Evolutionary conservation across 805 yeast genomes (phyloP).

Genomic region (Saccharomycopsis fodiens): DNA sequence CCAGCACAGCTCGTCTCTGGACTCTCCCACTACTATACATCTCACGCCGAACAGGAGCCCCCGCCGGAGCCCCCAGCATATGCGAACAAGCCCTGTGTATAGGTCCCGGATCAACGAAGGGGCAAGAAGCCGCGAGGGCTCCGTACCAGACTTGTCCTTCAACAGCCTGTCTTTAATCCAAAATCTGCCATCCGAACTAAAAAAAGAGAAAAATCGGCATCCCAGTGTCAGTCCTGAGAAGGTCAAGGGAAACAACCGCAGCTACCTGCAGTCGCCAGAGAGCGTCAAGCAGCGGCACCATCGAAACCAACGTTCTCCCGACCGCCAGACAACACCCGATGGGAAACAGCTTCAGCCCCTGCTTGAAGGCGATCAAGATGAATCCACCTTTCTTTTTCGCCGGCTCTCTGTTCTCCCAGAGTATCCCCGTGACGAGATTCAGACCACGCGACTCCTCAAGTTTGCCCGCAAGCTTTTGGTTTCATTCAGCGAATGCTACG

Average conservation of each 20-base stretch:
- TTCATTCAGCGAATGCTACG: constrained; percentile 37
- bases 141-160: not conserved
- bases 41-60: not conserved
- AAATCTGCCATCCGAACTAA: too few relatives aligned
- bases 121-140: not conserved
- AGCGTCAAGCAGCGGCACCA: not conserved
- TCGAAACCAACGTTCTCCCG: not conserved
- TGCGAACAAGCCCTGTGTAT: too few relatives aligned
- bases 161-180: too few relatives aligned
- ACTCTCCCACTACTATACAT: too few relatives aligned
- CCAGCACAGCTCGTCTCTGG: not conserved
- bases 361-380: not conserved
- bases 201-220: too few relatives aligned
- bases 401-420: not conserved
- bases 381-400: not conserved
- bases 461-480: constrained; percentile 38
- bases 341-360: not conserved
- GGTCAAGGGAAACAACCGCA: too few relatives aligned
- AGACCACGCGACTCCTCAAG: constrained; percentile 22
- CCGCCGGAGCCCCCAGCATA: too few relatives aligned
- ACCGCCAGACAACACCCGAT: not conserved
- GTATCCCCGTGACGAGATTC: not conserved
- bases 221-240: too few relatives aligned
- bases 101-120: too few relatives aligned
- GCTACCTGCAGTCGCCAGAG: not conserved